phyloP scores from a whole-genome alignment of 768 basidiomycete species.

The Naganishia friedmannii region DNA sequence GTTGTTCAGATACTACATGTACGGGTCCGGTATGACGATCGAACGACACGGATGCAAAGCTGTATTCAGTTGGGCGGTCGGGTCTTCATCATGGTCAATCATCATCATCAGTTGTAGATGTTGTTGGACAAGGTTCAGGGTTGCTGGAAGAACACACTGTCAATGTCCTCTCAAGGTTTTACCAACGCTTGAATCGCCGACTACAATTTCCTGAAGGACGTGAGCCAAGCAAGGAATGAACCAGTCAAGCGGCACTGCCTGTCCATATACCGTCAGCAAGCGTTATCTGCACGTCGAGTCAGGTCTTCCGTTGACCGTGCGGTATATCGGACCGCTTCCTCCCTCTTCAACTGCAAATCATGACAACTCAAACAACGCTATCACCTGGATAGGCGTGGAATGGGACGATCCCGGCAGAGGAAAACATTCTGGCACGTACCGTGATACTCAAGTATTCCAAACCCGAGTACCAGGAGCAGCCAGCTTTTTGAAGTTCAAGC shows the following conservation, averaged over 20 bases:
- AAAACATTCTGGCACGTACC: slow-evolving; percentile 79
- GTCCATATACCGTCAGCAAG: slow-evolving; percentile 27
- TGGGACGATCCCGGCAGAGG: slow-evolving; percentile 86
- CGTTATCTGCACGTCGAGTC: slow-evolving; percentile 43
- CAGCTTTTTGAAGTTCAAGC: slow-evolving; percentile 40
- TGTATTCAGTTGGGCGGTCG: not conserved
- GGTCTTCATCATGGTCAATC: too few species aligned
- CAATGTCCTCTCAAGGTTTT: too few species aligned
- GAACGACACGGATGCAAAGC: slow-evolving; percentile 18
- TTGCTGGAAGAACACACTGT: too few species aligned
- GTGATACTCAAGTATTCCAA: slow-evolving; percentile 72
- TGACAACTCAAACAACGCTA: not conserved
- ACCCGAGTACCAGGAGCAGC: slow-evolving; percentile 38
- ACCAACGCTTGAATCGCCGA: not conserved
- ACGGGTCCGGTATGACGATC: slow-evolving; percentile 4
- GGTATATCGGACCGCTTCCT: slow-evolving; percentile 41
- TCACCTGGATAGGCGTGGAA: slow-evolving; percentile 87
- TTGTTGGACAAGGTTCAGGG: too few species aligned
- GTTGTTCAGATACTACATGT: too few species aligned
- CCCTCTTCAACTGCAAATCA: slow-evolving; percentile 4
- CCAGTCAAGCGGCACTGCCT: not conserved
- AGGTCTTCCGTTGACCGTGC: slow-evolving; percentile 36
- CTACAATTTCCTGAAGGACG: not conserved
- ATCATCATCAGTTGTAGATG: too few species aligned
- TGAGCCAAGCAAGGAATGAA: not conserved